phyloP scores from a whole-genome alignment of 1,139 yeast species.

The Hanseniaspora gamundiae region DNA sequence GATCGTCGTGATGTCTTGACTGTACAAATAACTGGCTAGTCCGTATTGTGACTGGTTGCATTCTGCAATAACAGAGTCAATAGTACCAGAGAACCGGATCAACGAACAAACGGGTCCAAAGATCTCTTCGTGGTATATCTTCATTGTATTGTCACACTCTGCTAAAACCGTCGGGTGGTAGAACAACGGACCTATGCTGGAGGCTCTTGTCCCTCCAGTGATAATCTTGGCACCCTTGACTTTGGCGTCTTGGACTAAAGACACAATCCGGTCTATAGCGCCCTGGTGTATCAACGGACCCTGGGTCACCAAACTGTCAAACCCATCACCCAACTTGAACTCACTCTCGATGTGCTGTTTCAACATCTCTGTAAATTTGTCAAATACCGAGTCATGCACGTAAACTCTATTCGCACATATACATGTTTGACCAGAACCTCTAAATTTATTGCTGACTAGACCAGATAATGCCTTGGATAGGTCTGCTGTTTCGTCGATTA shows the following conservation, averaged over 20 bases:
- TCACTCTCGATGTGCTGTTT: constrained; percentile 26
- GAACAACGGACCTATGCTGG: constrained; percentile 49
- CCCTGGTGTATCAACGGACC: constrained; percentile 57
- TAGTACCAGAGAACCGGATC: constrained; percentile 39
- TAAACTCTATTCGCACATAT: constrained; percentile 40
- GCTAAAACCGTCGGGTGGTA: constrained; percentile 54
- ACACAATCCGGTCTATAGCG: constrained; percentile 46
- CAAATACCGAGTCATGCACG: constrained; percentile 35
- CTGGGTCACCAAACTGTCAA: constrained; percentile 46
- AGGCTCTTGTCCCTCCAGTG: constrained; percentile 43
- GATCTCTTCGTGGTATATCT: constrained; percentile 50
- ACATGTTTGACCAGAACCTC: constrained; percentile 44
- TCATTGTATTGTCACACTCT: constrained; percentile 43
- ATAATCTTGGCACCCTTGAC: constrained; percentile 49
- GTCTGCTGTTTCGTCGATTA: constrained; percentile 38
- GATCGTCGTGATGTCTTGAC: constrained; percentile 45
- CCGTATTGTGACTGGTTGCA: constrained; percentile 61
- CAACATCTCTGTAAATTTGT: constrained; percentile 30
- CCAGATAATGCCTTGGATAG: constrained; percentile 37
- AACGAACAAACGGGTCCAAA: constrained; percentile 54
- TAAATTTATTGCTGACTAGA: constrained; percentile 35
- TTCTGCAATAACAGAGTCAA: constrained; percentile 48
- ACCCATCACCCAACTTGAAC: constrained; percentile 51
- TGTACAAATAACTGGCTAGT: constrained; percentile 63
- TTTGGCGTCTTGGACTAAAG: constrained; percentile 53